Evolutionary conservation across 2,329 filamentous ascomycete genomes (phyloP).

Genomic region (Talaromyces funiculosus): DNA sequence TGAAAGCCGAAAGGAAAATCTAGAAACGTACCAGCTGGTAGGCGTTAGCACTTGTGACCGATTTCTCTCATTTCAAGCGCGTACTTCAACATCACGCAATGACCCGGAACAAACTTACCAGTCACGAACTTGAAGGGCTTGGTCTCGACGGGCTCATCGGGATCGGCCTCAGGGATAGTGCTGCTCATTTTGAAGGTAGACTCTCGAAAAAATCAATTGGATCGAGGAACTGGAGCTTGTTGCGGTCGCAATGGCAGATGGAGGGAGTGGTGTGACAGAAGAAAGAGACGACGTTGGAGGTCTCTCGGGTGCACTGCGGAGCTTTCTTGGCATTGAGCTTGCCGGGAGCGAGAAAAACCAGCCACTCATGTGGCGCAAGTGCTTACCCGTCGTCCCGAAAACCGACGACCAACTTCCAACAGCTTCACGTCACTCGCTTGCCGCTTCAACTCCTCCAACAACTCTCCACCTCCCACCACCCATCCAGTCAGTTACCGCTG

Average conservation of each 20-base stretch:
- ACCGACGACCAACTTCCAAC: conserved; percentile 9
- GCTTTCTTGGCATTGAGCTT: conserved; percentile 26
- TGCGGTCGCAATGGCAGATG: conserved; percentile 16
- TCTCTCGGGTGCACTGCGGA: conserved; percentile 23
- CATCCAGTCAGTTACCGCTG: not conserved
- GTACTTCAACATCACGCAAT: conserved; percentile 15
- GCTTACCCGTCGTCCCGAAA: conserved; percentile 29
- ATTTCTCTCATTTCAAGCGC: not conserved
- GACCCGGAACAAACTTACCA: conserved; percentile 56
- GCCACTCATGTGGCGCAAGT: conserved; percentile 27
- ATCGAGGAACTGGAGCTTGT: not conserved
- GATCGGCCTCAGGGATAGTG: conserved; percentile 58
- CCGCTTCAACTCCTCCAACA: conserved; percentile 11
- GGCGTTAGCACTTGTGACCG: conserved; percentile 34
- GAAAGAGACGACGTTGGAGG: conserved; percentile 22
- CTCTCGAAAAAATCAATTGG: conserved; percentile 15
- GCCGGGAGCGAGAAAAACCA: conserved; percentile 27
- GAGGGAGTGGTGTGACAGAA: conserved; percentile 16
- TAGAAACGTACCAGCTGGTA: conserved; percentile 45
- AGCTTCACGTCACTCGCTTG: conserved; percentile 20
- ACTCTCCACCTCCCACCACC: not conserved
- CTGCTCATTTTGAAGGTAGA: conserved; percentile 71
- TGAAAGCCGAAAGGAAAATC: conserved; percentile 21
- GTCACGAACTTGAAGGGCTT: conserved; percentile 99
- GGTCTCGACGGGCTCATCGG: conserved; percentile 75